phyloP scores from a whole-genome alignment of 2,329 filamentous ascomycete species.

The Pseudopyricularia javanii region DNA sequence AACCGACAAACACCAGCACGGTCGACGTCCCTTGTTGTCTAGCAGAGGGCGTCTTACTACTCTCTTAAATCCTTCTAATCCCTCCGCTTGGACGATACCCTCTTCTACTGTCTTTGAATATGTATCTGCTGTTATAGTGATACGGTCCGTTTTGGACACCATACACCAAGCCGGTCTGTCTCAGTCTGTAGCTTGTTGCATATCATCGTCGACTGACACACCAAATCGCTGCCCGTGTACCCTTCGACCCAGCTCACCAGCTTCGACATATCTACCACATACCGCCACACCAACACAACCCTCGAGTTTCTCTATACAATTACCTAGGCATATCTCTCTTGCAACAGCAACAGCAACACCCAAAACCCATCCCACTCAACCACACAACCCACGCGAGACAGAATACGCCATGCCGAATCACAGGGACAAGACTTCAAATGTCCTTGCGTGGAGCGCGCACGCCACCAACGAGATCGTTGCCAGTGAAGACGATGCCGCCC shows the following conservation, averaged over 20 bases:
- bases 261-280: neutral
- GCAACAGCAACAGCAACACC: neutral
- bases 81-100: neutral
- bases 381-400: neutral
- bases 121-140: conserved; percentile 18
- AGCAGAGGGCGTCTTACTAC: neutral
- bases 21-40: neutral
- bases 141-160: conserved; percentile 32
- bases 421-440: conserved; percentile 19
- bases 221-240: neutral
- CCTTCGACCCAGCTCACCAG: neutral
- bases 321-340: neutral
- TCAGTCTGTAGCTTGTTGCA: neutral
- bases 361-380: neutral
- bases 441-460: conserved; percentile 32
- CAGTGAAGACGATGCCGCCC: conserved; percentile 47
- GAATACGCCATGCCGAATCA: neutral
- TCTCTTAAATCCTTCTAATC: neutral
- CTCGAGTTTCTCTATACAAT: neutral
- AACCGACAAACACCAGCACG: too few species aligned
- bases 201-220: neutral
- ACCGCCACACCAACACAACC: neutral
- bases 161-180: conserved; percentile 4
- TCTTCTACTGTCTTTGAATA: conserved; percentile 10
- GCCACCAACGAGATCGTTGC: conserved; percentile 18